Percentiles rank a stretch among this genome's conserved stretches.
Conservation (phyloP, 805 yeast species). For the Torulaspora indica region DNA sequence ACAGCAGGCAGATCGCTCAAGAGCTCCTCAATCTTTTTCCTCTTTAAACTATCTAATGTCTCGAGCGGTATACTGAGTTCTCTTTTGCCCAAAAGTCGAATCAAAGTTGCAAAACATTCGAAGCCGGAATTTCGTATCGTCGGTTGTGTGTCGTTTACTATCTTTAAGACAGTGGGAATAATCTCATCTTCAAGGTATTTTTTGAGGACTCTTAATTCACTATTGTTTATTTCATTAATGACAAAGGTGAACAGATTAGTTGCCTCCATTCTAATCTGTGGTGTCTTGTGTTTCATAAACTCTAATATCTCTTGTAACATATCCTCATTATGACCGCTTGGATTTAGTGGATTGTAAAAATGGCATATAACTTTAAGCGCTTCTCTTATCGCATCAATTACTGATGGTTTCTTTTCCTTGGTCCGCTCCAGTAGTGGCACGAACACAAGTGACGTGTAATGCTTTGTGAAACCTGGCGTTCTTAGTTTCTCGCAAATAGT, state of each 20-base stretch:
- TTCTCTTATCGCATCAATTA: conserved; percentile 61
- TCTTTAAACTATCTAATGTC: conserved; percentile 71
- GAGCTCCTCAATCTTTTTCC: conserved; percentile 57
- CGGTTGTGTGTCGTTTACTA: conserved; percentile 79
- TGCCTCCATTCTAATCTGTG: conserved; percentile 73
- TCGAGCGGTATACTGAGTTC: conserved; percentile 56
- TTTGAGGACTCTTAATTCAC: conserved; percentile 14
- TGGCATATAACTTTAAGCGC: conserved; percentile 63
- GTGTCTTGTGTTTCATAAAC: conserved; percentile 71
- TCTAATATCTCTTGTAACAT: conserved; percentile 56
- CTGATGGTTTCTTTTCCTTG: conserved; percentile 81
- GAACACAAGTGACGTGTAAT: conserved; percentile 45
- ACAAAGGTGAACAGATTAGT: conserved; percentile 61
- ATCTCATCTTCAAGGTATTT: conserved; percentile 15
- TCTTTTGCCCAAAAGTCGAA: conserved; percentile 77
- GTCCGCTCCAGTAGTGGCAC: conserved; percentile 70
- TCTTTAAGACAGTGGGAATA: conserved; percentile 44
- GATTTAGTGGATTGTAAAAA: conserved; percentile 40
- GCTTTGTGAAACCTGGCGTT: conserved; percentile 46
- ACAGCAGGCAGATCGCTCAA: conserved; percentile 5
- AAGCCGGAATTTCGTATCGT: conserved; percentile 76
- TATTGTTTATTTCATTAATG: conserved; percentile 43
- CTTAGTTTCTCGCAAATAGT: conserved; percentile 63
- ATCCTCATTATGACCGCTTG: conserved; percentile 25
- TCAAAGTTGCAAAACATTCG: conserved; percentile 70